A percentile compares a stretch with the other conserved stretches of the same genome.
These are phyloP conservation scores for Paecilomyces sp. DNA, from an alignment of 2,329 filamentous ascomycete genomes.

Conservation along the genomic window DNA sequence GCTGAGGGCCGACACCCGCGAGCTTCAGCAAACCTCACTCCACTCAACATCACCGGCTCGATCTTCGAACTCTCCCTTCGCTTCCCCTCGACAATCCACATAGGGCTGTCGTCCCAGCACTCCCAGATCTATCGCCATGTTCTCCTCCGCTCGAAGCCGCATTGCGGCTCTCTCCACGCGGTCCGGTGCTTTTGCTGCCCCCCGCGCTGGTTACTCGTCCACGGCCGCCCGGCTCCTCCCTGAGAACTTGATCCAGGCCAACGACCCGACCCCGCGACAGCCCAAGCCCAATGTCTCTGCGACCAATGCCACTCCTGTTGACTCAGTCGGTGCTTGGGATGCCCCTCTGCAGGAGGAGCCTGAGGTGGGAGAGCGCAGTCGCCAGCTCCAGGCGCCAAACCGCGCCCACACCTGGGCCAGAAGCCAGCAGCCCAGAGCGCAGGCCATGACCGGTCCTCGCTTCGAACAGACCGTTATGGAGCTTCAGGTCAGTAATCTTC, in stretches of 20 bases:
- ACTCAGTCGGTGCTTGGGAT: slow-evolving; percentile 45
- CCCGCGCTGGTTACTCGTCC: slow-evolving; percentile 37
- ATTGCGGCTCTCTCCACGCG: slow-evolving; percentile 39
- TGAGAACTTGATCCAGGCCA: slow-evolving; percentile 42
- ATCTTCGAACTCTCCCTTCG: slow-evolving; percentile 12
- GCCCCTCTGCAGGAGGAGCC: slow-evolving; percentile 49
- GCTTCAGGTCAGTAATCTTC: slow-evolving; percentile 62
- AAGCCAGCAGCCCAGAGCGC: slow-evolving; percentile 71
- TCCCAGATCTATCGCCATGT: slow-evolving; percentile 27
- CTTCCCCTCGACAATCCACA: slow-evolving; percentile 9
- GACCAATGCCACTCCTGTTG: slow-evolving; percentile 51
- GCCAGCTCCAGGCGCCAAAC: slow-evolving; percentile 78
- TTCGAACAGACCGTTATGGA: slow-evolving; percentile 97
- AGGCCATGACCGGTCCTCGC: slow-evolving; percentile 86
- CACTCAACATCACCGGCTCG: slow-evolving; percentile 4
- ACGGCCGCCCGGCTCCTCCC: slow-evolving; percentile 28
- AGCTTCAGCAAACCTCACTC: not conserved
- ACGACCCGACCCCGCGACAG: slow-evolving; percentile 50
- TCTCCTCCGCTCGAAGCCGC: slow-evolving; percentile 37
- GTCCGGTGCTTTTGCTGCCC: slow-evolving; percentile 18
- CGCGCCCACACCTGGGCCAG: slow-evolving; percentile 71
- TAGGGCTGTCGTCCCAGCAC: slow-evolving; percentile 9
- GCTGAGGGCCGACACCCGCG: slow-evolving; percentile 2
- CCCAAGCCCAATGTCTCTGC: slow-evolving; percentile 50
- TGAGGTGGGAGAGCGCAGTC: slow-evolving; percentile 48